These are phyloP conservation scores for Panicum virgatum DNA, from an alignment of 202 grass and related monocot species.

Conservation along the genomic window DNA sequence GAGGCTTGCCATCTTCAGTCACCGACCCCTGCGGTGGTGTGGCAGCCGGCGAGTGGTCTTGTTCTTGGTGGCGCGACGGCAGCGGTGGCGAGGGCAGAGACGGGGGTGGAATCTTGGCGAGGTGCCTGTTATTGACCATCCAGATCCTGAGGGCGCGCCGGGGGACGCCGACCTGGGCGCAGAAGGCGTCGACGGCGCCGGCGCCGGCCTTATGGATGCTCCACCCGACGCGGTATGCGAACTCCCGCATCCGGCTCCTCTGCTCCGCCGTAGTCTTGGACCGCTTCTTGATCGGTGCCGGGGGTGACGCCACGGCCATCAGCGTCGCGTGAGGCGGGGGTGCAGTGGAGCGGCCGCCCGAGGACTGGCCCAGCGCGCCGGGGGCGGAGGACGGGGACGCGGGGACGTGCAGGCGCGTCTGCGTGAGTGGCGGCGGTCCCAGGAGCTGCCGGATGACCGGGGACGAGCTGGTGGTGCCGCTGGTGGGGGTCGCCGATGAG, in stretches of 20 bases:
- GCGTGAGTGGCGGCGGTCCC: neutral
- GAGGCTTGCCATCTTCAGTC: neutral
- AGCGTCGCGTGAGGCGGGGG: neutral
- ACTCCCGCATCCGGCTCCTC: constrained; percentile 57
- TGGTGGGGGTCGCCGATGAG: neutral
- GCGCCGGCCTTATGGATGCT: constrained; percentile 44
- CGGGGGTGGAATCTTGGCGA: constrained; percentile 35
- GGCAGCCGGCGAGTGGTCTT: neutral
- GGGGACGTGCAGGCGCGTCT: neutral
- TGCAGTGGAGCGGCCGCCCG: neutral
- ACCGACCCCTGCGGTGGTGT: neutral
- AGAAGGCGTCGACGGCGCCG: constrained; percentile 46
- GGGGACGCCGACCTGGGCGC: constrained; percentile 41
- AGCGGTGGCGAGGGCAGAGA: neutral
- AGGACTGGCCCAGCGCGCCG: neutral
- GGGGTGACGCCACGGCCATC: neutral
- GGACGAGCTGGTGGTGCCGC: neutral
- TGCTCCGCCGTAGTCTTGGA: constrained; percentile 6
- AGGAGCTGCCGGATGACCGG: neutral
- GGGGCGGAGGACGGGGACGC: neutral
- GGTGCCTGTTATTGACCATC: constrained; percentile 51
- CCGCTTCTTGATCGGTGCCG: constrained; percentile 33
- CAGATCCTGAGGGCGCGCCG: constrained; percentile 45
- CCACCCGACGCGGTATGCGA: constrained; percentile 56
- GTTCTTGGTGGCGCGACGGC: neutral